Evolutionary conservation across 2,329 filamentous ascomycete species (phyloP).

Genomic region (Ophiostoma pallidulum): DNA sequence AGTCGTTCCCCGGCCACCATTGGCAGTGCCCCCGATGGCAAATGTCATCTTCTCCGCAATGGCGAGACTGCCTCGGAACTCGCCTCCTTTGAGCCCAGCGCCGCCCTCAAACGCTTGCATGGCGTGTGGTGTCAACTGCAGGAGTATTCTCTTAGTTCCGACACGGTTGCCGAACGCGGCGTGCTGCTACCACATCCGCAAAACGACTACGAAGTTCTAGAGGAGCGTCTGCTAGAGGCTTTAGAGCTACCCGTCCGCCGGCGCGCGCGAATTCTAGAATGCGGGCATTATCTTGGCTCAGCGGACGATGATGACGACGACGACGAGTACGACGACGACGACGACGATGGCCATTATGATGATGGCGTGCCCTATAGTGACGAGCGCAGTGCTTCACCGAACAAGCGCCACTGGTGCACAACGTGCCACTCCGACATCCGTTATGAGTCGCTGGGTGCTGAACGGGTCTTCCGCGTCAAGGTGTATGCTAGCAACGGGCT

Average conservation of each 20-base stretch:
- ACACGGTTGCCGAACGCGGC: constrained; percentile 64
- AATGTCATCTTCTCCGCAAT: not conserved
- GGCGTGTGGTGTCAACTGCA: constrained; percentile 59
- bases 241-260: constrained; percentile 57
- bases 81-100: constrained; percentile 28
- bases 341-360: constrained; percentile 34
- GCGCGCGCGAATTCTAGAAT: constrained; percentile 61
- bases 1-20: not conserved
- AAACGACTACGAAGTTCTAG: constrained; percentile 69
- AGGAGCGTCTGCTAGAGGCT: constrained; percentile 67
- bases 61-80: not conserved
- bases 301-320: constrained; percentile 37
- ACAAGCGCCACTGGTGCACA: constrained; percentile 44
- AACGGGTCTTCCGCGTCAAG: constrained; percentile 65
- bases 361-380: constrained; percentile 25
- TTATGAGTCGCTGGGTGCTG: constrained; percentile 42
- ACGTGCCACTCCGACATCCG: constrained; percentile 47
- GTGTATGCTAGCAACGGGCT: constrained; percentile 92
- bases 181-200: constrained; percentile 69
- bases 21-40: not conserved
- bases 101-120: constrained; percentile 41
- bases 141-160: constrained; percentile 50
- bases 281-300: constrained; percentile 64
- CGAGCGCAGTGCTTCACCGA: constrained; percentile 10
- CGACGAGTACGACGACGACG: constrained; percentile 36